Conservation (phyloP, 257 asterid species). For the Salvia splendens region DNA sequence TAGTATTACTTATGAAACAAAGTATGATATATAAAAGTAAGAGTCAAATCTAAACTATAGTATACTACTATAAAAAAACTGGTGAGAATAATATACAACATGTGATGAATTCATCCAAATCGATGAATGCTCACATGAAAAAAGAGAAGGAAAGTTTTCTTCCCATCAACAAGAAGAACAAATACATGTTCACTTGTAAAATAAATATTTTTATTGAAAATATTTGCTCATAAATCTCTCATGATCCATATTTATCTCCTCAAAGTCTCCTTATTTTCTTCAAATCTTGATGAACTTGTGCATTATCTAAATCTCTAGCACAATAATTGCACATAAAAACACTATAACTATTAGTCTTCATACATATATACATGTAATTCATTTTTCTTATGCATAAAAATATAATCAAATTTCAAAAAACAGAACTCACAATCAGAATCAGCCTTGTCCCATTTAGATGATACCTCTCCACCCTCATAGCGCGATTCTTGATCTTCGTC, state of each 20-base stretch:
- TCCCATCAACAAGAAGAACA: constrained; percentile 38
- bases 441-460: constrained; percentile 81
- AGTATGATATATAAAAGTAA: not conserved
- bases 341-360: not conserved
- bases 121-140: constrained; percentile 62
- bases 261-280: constrained; percentile 28
- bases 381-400: not conserved
- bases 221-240: constrained; percentile 24
- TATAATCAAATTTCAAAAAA: not conserved
- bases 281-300: constrained; percentile 1
- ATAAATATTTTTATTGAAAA: constrained; percentile 26
- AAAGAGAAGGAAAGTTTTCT: constrained; percentile 34
- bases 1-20: not conserved
- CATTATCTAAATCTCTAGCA: constrained; percentile 64
- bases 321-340: constrained; percentile 65
- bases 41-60: constrained; percentile 13
- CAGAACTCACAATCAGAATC: constrained; percentile 78
- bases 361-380: too few relatives aligned
- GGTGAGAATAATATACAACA: constrained; percentile 53
- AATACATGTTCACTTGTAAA: constrained; percentile 28
- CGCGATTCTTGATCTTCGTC: constrained; percentile 45
- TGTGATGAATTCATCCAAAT: constrained; percentile 42
- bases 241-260: constrained; percentile 24
- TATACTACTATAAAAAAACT: constrained; percentile 32
- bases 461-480: constrained; percentile 37